Base-by-base conservation (phyloP, 2,329 filamentous ascomycete species). In the Samsoniella hepiali region DNA sequence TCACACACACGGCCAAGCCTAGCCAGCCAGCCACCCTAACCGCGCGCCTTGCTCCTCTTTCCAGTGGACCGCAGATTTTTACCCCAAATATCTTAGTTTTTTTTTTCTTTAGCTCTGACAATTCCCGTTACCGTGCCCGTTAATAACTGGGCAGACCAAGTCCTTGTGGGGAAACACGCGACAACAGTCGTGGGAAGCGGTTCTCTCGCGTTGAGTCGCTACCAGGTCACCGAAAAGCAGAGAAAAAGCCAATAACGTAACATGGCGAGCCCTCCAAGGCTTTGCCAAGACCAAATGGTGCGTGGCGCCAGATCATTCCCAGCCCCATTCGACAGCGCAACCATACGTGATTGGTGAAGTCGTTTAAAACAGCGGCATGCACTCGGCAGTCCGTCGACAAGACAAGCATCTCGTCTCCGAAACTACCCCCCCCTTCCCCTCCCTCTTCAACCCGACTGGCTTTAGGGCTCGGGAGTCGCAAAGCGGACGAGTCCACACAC, bases 21-120 rank as follows among this genome's bases (percentile, higher is more conserved):
- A 53, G 53, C 34, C 8, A 22, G 36, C 13, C 36, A 56, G 36
- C 15, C 38, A 32, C n/a, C 40, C 40, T 57, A 62, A 57, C 60
- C 51, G 60, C 60, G 60, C 60, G 60, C 53, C 51, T 62, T 62
- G 51, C 53, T 44, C 53, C 60, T 62, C 60, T 56, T 57, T 45
- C 27, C 17, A 42, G 44, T 59, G 45, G 56, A n/a, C 38, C 38
- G 38, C 38, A 40, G 38, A 15, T 40, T 40, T 38, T 38, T 9
- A 38, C 34, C 9, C 9, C 40, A 11, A 32, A 34, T n/a, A 3
- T 34, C 34, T 51, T n/a, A n/a, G n/a, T n/a, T 15, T 38, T 29
- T 15, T 10, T 36, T 40, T 13, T 27, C 17, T 13, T 11, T 31
- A 36, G n/a, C 15, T 29, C 36, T 17, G 5, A 42, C n/a, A 10